Conservation (phyloP, 2,329 filamentous ascomycete genomes). For the Scedosporium dehoogii region DNA sequence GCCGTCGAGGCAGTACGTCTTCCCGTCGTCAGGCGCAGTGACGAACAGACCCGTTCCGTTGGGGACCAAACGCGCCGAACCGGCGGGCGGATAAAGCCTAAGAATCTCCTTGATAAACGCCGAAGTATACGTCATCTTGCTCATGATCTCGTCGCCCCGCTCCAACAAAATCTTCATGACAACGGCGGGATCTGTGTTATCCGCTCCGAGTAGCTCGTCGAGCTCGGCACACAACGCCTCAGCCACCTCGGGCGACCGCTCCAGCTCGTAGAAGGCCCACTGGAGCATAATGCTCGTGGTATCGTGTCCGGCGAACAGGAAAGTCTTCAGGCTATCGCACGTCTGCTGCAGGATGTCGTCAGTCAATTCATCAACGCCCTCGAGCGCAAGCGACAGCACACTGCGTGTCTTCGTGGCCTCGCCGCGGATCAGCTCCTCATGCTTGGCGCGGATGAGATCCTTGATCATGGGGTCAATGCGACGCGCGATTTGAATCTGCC, state of each 20-base stretch:
- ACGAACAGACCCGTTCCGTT: conserved; percentile 19
- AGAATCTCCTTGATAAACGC: conserved; percentile 29
- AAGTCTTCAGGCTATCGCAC: conserved; percentile 26
- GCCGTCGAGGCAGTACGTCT: conserved; percentile 21
- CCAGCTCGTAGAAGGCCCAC: conserved; percentile 27
- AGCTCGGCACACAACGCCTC: conserved; percentile 23
- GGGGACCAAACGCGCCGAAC: conserved; percentile 17
- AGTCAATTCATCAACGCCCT: conserved; percentile 17
- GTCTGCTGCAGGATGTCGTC: conserved; percentile 18
- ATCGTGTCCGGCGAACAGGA: conserved; percentile 31
- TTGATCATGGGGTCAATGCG: conserved; percentile 16
- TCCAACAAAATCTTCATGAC: conserved; percentile 2
- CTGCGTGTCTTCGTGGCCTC: conserved; percentile 20
- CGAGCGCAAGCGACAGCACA: conserved; percentile 23
- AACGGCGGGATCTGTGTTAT: conserved; percentile 14
- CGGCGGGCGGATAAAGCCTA: conserved; percentile 23
- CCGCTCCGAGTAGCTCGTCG: conserved; percentile 22
- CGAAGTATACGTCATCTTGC: conserved; percentile 22
- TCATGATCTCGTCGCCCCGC: conserved; percentile 20
- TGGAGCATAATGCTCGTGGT: conserved; percentile 26
- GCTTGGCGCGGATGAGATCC: conserved; percentile 16
- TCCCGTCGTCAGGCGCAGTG: conserved; percentile 17
- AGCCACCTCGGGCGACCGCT: conserved; percentile 18
- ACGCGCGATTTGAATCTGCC: conserved; percentile 12
- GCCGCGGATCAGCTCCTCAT: conserved; percentile 19